phyloP scores from a whole-genome alignment of 1,284 basidiomycete species.

The Mycena sp. region DNA sequence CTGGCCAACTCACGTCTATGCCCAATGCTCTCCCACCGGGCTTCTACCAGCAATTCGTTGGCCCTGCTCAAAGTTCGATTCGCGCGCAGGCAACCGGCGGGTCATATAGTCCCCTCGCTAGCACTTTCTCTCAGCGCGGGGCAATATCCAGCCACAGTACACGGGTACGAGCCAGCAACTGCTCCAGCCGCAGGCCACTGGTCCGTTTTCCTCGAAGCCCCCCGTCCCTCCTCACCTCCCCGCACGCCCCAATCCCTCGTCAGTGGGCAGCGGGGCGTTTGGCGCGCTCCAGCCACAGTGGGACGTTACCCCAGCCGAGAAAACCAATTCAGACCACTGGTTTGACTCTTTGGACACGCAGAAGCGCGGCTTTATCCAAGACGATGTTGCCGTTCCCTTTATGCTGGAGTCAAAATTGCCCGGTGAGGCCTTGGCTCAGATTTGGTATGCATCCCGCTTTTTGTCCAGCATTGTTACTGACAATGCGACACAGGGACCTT shows the following conservation, averaged over 20 bases:
- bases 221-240: constrained; percentile 50
- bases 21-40: constrained; percentile 87
- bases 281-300: constrained; percentile 60
- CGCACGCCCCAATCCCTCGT: constrained; percentile 53
- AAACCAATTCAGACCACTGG: constrained; percentile 82
- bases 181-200: constrained; percentile 52
- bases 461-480: not conserved
- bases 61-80: constrained; percentile 45
- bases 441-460: constrained; percentile 74
- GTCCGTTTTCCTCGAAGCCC: constrained; percentile 43
- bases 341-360: constrained; percentile 87
- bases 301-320: constrained; percentile 90
- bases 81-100: constrained; percentile 68
- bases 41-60: constrained; percentile 87
- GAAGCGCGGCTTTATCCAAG: constrained; percentile 87
- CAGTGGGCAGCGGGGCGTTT: constrained; percentile 45
- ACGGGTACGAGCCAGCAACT: constrained; percentile 65
- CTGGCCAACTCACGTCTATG: constrained; percentile 77
- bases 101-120: constrained; percentile 60
- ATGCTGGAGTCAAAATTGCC: constrained; percentile 93
- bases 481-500: constrained; percentile 80
- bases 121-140: too few relatives aligned
- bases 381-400: constrained; percentile 95
- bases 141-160: constrained; percentile 68
- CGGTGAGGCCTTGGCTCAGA: constrained; percentile 85